Base-by-base conservation (phyloP, 495 filamentous ascomycete species). In the Podospora conica region DNA sequence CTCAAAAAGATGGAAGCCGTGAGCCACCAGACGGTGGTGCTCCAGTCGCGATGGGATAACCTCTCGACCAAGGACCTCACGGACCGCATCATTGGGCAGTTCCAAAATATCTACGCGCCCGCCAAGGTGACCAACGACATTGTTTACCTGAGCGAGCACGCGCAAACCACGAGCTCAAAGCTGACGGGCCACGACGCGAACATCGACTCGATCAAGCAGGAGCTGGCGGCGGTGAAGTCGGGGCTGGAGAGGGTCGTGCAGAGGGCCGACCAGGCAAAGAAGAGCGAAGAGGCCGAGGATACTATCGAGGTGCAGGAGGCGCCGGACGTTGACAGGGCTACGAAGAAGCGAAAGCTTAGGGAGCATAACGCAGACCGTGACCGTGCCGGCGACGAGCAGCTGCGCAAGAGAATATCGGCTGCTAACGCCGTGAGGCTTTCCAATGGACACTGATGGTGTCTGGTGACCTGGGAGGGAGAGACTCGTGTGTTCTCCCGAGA, bases 31-130 rank as follows among this genome's bases (percentile, higher is more conserved):
- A 4, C 70, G 9, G 15, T 11, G 10, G 61, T 65, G 1, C 56
- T 77, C 15, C 64, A 75, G 55, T 55, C 66, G 10, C 69, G 66
- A 8, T 76, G 57, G 24, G 72, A 70, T 60, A 78, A 76, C 31
- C 31, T 78, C 12, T 58, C 71, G 20, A 75, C 75, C 18, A 69
- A 68, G 24, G 48, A 64, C 1, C 56, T 78, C 2, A 70, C 68
- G 0, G 68, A 76, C 40, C 33, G 58, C 15, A 69, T 77, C 6
- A 67, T 75, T 0, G 71, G 69, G 0, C 65, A 71, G 9, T 22
- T 78, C 18, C 65, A 70, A 58, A 60, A 64, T 1, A n/a, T 74
- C 10, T 70, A 67, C 20, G 66, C 74, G 3, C 64, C 62, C 4
- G 28, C 63, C 2, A 53, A 53, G 6, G 60, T 69, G 23, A n/a